Percentiles rank a stretch among this genome's conserved stretches.
phyloP scores from a whole-genome alignment of 108 stramenopile genomes.

The Skeletonema grethae region DNA sequence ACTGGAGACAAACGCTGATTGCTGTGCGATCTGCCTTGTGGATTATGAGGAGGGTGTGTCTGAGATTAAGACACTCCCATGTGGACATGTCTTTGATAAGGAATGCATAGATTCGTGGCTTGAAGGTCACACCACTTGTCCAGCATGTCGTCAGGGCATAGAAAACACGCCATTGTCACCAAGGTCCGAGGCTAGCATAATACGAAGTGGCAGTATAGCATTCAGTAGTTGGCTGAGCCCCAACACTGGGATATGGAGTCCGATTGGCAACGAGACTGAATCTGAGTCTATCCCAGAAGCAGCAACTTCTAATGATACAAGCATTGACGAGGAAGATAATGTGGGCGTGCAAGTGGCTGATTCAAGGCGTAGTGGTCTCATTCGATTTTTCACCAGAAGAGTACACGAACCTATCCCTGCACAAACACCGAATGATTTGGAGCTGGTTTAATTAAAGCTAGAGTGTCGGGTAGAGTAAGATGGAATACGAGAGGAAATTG shows the following conservation, averaged over 20 bases:
- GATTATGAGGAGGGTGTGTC: constrained; percentile 60
- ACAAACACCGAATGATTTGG: background rate
- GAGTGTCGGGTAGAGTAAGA: too few relatives aligned
- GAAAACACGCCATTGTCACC: constrained; percentile 4
- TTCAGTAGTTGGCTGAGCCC: constrained; percentile 1
- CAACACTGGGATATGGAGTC: background rate
- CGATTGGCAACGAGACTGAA: constrained; percentile 2
- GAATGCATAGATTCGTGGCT: constrained; percentile 62
- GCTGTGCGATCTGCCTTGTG: constrained; percentile 64
- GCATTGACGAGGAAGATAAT: background rate
- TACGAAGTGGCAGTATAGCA: background rate
- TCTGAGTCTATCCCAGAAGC: background rate
- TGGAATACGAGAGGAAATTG: too few relatives aligned
- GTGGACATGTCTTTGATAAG: constrained; percentile 57
- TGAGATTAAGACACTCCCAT: constrained; percentile 55
- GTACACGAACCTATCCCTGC: background rate
- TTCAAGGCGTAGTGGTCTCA: background rate
- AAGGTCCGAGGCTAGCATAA: background rate
- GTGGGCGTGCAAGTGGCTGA: background rate
- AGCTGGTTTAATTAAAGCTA: background rate
- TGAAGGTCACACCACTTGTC: constrained; percentile 29
- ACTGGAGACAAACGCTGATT: constrained; percentile 32
- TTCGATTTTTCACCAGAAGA: constrained; percentile 2
- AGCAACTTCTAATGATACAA: background rate
- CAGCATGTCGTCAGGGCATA: constrained; percentile 29